Evolutionary conservation across 805 yeast genomes (phyloP).

Genomic region (Lachancea mirantina): DNA sequence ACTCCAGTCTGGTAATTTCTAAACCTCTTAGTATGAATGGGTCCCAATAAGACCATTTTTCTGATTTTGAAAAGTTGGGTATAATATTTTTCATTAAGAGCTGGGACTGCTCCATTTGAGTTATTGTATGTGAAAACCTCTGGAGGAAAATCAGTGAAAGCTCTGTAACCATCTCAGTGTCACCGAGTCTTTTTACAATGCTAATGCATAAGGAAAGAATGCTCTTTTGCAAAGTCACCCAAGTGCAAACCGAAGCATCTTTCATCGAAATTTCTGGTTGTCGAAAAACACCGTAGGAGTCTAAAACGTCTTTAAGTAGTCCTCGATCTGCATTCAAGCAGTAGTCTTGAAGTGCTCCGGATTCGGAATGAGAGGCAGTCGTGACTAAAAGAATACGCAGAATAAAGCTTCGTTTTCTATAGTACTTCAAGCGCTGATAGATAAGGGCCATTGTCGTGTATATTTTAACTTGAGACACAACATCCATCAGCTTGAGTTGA

Average conservation of each 20-base stretch:
- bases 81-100: slow-evolving; percentile 27
- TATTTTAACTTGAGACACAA: slow-evolving; percentile 51
- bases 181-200: slow-evolving; percentile 47
- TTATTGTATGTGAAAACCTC: slow-evolving; percentile 47
- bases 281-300: slow-evolving; percentile 45
- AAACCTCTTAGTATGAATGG: slow-evolving; percentile 52
- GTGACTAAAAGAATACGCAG: slow-evolving; percentile 56
- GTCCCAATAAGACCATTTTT: slow-evolving; percentile 59
- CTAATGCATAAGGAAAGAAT: slow-evolving; percentile 45
- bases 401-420: slow-evolving; percentile 63
- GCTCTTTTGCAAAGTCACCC: slow-evolving; percentile 54
- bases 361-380: slow-evolving; percentile 31
- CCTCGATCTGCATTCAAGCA: slow-evolving; percentile 43
- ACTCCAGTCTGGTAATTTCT: slow-evolving; percentile 28
- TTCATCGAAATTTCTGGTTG: slow-evolving; percentile 28
- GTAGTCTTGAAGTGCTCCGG: slow-evolving; percentile 25
- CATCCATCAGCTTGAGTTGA: slow-evolving; percentile 39
- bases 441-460: slow-evolving; percentile 60
- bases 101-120: slow-evolving; percentile 49
- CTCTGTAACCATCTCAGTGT: slow-evolving; percentile 37
- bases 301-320: too few relatives aligned
- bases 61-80: slow-evolving; percentile 20
- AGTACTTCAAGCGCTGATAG: slow-evolving; percentile 52
- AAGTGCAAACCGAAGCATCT: slow-evolving; percentile 33
- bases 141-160: slow-evolving; percentile 50